Evolutionary conservation across 1,284 basidiomycete species (phyloP).

Genomic region (Apiotrichum siamense): DNA sequence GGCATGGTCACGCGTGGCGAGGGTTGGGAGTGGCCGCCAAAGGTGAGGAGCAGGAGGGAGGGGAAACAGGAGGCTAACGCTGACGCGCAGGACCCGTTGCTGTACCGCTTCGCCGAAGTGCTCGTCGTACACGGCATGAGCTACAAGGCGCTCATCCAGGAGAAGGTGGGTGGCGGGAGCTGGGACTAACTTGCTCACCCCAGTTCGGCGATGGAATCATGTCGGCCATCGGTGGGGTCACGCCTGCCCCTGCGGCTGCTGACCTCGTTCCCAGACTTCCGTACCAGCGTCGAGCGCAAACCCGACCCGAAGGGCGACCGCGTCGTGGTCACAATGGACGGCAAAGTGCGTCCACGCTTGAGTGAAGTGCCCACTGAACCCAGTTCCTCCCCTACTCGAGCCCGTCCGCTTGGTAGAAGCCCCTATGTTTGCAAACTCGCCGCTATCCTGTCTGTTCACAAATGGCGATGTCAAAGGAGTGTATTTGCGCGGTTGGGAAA

Average conservation of each 20-base stretch:
- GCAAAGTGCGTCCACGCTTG: constrained; percentile 44
- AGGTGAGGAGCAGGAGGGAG: constrained; percentile 17
- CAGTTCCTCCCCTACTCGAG: constrained; percentile 1
- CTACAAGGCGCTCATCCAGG: constrained; percentile 68
- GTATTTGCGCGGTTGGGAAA: too few species aligned
- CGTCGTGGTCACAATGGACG: constrained; percentile 76
- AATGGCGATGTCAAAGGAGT: too few species aligned
- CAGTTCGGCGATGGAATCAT: constrained; percentile 83
- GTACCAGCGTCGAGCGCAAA: constrained; percentile 65
- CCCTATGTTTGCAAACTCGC: too few species aligned
- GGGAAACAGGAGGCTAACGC: background rate
- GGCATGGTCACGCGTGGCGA: constrained; percentile 34
- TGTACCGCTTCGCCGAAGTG: constrained; percentile 81
- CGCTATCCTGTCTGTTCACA: too few species aligned
- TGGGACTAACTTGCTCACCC: background rate
- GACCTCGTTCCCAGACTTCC: constrained; percentile 52
- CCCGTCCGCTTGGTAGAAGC: background rate
- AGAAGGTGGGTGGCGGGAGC: constrained; percentile 57
- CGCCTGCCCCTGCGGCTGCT: too few species aligned
- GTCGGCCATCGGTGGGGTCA: constrained; percentile 64
- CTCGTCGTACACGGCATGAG: constrained; percentile 66
- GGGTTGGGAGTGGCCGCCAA: constrained; percentile 38
- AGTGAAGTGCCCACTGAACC: background rate
- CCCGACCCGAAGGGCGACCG: constrained; percentile 74
- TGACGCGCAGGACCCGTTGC: constrained; percentile 59